Evolutionary conservation across 768 basidiomycete genomes (phyloP), one percentile per base, ranked within the genome.

Genomic region (Hericium erinaceus): DNA sequence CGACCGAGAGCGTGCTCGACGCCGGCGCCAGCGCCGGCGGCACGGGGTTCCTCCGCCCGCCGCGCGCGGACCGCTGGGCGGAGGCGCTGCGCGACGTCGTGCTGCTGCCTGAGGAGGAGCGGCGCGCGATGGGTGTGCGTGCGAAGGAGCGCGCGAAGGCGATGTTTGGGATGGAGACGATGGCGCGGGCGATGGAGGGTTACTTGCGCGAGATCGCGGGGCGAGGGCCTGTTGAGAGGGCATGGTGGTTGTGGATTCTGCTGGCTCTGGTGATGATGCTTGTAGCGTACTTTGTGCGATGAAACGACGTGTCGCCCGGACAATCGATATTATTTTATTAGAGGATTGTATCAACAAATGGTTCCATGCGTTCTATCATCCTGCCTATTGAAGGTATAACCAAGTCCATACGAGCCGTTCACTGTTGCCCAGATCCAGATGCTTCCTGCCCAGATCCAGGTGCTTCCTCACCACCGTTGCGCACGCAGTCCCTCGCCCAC

Each of bases 1-100:
- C 97, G 9, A 89, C 83, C 1, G 97, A 99, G 72, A 95, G 89
- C 56, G 73, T 95, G 28, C 67, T 85, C n/a, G 73, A 73, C 57
- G 44, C 58, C 5, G 70, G 70, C 2, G 52, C 58, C 5, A 70
- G 70, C 2, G 52, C 64, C 1, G 65, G 66, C 4, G 75, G 76
- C 52, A 97, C 95, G 0, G 95, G 94, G 0, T 88, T 90, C 81
- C 75, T 97, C 16, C 76, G 84, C 18, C 58, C 72, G 1, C 87
- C 93, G 0, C 76, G 81, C 18, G 65, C 83, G 0, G 73, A 77
- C 1, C 68, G 77, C 4, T 98, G 95, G 95, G 81, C 88, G 2
- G 72, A 77, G 7, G 84, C 84, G 2, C 66, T 98, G 46, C 60
- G 66, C 3, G 79, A 84, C 48, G 83, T 97, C 48, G 74, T 85